Conservation (phyloP, 441 rosid species). For the Adansonia madagascariensis region DNA sequence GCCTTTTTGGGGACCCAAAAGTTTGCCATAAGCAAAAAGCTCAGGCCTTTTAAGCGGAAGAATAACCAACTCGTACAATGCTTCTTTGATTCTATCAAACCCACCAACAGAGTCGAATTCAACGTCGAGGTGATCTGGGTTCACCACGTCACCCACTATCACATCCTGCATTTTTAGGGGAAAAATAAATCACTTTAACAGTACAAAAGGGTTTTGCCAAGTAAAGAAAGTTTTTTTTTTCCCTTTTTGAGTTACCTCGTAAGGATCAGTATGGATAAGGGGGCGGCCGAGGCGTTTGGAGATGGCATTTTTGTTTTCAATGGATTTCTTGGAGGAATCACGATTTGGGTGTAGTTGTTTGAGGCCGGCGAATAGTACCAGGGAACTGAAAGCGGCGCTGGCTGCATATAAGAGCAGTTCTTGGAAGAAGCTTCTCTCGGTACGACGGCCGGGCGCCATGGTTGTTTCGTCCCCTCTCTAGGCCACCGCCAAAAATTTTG, state of each 20-base stretch:
- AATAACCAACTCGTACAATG: slow-evolving; percentile 83
- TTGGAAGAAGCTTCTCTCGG: slow-evolving; percentile 67
- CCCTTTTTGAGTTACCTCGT: slow-evolving; percentile 52
- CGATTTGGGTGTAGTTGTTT: slow-evolving; percentile 82
- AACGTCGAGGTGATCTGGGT: slow-evolving; percentile 84
- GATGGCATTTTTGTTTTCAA: slow-evolving; percentile 79
- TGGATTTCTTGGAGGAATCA: slow-evolving; percentile 80
- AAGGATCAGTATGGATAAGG: slow-evolving; percentile 74
- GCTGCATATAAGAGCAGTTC: slow-evolving; percentile 76
- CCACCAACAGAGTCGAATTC: slow-evolving; percentile 90
- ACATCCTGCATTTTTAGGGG: slow-evolving; percentile 60
- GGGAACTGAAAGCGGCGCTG: slow-evolving; percentile 80
- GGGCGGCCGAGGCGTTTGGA: slow-evolving; percentile 89
- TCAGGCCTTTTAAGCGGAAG: slow-evolving; percentile 85
- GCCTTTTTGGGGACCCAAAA: slow-evolving; percentile 90
- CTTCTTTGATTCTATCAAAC: slow-evolving; percentile 65
- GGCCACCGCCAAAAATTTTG: neutral
- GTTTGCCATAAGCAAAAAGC: slow-evolving; percentile 80
- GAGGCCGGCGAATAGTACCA: slow-evolving; percentile 78
- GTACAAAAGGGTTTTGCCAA: neutral
- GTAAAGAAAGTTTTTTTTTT: neutral
- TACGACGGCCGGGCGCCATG: slow-evolving; percentile 35
- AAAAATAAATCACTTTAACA: neutral
- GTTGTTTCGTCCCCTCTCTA: neutral
- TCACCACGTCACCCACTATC: slow-evolving; percentile 86